Evolutionary conservation across 768 basidiomycete species (phyloP), one percentile per base, ranked within the genome.

Genomic region (Boletus speciosus): DNA sequence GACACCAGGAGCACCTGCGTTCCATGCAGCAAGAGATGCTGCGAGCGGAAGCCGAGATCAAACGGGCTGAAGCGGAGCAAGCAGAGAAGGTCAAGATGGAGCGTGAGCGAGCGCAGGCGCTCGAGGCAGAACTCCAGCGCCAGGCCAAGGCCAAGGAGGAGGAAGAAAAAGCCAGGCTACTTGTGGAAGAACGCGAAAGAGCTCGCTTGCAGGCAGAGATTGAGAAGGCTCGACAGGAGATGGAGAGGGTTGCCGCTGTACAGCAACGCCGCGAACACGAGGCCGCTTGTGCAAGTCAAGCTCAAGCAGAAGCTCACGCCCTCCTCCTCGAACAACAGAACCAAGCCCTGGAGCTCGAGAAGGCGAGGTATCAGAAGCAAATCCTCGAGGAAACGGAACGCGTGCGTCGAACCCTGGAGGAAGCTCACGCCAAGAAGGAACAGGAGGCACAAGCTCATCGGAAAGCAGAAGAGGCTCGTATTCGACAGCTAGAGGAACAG

Each of bases 1-100:
- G 37, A 16, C 68, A 71, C 49, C 66, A 66, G 41, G 61, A 70
- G 36, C 68, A 70, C 51, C 58, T 72, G 9, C 69, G 57, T 23
- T 50, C 58, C 23, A 41, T 71, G 19, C 57, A 68, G 43, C 53
- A 65, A 27, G 61, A 70, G 35, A 63, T 71, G 67, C 19, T 19
- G 23, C 64, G 59, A n/a, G 44, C 51, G 1, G 70, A 67, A 15
- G 61, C 47, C 2, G 70, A 64, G 49, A 60, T 56, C 47, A 59
- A 63, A 49, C 63, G 25, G 2, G 51, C 51, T 0, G 62, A 65
- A 16, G 52, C 49, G 1, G 62, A 70, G 25, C 70, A 73, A 14
- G 58, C 52, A 5, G 66, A 63, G 25, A 64, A 66, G 47, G 48
- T 71, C 41, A 61, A 27, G 42, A 7, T 25, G 12, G 70, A 71